Conservation (phyloP, 2,329 filamentous ascomycete genomes). For the Sclerotinia subarctica region DNA sequence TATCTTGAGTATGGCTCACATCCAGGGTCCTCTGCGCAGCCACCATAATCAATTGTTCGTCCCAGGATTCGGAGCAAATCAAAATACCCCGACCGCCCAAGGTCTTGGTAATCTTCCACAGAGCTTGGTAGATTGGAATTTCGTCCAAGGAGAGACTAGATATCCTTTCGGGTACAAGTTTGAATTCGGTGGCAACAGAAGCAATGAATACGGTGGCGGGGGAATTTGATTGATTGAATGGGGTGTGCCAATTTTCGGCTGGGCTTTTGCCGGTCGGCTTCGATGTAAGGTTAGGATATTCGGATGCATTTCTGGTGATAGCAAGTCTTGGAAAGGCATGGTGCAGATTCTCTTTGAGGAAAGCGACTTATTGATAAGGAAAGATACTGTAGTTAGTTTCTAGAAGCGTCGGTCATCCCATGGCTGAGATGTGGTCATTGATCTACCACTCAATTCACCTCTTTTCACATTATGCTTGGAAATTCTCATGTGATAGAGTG, state of each 20-base stretch:
- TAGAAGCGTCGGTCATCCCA: background rate
- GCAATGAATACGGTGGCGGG: background rate
- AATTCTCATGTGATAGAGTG: background rate
- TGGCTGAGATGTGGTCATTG: background rate
- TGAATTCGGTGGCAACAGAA: conserved; percentile 1
- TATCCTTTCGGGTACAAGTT: conserved; percentile 14
- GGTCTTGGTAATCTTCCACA: background rate
- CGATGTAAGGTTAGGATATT: background rate
- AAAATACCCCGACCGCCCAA: background rate
- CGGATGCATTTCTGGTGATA: background rate
- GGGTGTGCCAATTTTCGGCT: background rate
- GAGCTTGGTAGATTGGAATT: conserved; percentile 9
- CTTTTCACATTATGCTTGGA: background rate
- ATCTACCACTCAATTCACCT: conserved; percentile 1
- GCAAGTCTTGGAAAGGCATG: background rate
- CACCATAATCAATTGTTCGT: conserved; percentile 14
- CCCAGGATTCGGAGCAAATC: background rate
- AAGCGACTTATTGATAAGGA: background rate
- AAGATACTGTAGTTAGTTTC: background rate
- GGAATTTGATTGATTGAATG: background rate
- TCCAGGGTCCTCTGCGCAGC: background rate
- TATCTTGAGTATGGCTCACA: background rate
- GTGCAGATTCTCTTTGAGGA: background rate
- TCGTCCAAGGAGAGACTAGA: background rate
- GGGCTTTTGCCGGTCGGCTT: background rate